Evolutionary conservation across 441 rosid genomes (phyloP), one percentile per base, ranked within the genome.

Genomic region (Flueggea neowawraea): DNA sequence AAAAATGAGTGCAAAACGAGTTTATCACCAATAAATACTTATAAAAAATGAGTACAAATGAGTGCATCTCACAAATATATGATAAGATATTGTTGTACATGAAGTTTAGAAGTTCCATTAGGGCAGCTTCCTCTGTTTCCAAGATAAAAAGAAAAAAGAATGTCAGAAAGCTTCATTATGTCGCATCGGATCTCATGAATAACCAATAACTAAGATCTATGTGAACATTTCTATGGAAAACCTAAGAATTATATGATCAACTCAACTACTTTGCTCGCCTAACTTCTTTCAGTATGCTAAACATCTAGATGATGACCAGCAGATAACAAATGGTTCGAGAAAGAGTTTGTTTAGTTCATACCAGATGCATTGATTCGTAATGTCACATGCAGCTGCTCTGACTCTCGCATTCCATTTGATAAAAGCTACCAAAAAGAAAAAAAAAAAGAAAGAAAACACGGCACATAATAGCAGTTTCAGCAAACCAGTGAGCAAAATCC

Each of bases 341-440:
- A 54, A 36, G 8, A 44, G 14, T 11, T 31, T 41, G 54, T 48
- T 47, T 62, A 7, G n/a, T 17, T 39, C 14, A 41, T 90, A 90
- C 96, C 96, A 57, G 86, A 85, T 50, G 80, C 81, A 75, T 73
- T 72, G 62, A 93, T 87, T 43, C 86, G 78, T 57, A 93, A 67
- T 15, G 97, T 87, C 48, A 88, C 79, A 69, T 83, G 95, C 31
- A 90, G 82, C 60, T 88, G 91, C 71, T 90, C 87, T 1, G 97
- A 88, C 70, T 90, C 98, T 63, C 66, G 79, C 97, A 88, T 90
- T 44, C 95, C 96, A 75, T 93, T 93, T 39, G 93, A 88, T 79
- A 90, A 84, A 28, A 93, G 86, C 96, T 92, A 72, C 54, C 16
- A 45, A 62, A 58, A 22, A 45, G 62, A 48, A 7, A 51, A 47